Percentiles rank a stretch among this genome's conserved stretches.
These are phyloP conservation scores for Cryphonectria carpinicola DNA, from an alignment of 2,329 filamentous ascomycete species.

Conservation along the genomic window DNA sequence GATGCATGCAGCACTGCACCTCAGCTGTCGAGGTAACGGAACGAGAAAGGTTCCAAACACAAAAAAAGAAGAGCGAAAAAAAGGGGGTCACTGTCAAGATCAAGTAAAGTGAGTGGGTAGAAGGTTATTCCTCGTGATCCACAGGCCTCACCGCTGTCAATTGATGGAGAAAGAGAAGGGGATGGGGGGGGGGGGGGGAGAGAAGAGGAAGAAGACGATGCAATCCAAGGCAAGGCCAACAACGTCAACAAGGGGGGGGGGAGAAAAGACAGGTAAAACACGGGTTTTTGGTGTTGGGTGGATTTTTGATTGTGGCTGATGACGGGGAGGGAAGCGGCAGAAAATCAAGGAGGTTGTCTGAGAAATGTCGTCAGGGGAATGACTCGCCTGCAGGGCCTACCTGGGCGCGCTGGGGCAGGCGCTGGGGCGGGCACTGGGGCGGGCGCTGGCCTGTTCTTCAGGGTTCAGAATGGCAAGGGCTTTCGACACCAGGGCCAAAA, in stretches of 20 bases:
- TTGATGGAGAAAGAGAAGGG: not conserved
- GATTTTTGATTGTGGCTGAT: not conserved
- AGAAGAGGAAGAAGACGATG: not conserved
- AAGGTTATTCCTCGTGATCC: not conserved
- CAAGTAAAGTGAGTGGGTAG: not conserved
- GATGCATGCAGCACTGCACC: not conserved
- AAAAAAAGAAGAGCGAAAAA: not conserved
- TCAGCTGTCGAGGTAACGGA: not conserved
- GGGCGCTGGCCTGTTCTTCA: not conserved
- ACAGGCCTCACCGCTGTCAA: not conserved
- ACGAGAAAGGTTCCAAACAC: not conserved
- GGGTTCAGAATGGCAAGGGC: not conserved
- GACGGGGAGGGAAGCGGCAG: not conserved
- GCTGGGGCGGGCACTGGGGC: not conserved
- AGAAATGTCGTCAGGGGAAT: conserved; percentile 1
- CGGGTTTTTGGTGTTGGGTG: not conserved
- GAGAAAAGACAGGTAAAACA: not conserved
- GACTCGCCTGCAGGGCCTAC: not conserved
- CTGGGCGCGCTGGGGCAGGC: not conserved
- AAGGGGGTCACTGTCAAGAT: not conserved
- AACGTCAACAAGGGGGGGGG: not conserved
- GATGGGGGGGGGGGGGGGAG: no score
- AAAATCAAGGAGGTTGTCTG: conserved; percentile 7
- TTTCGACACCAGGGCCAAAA: no score
- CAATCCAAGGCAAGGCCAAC: not conserved